phyloP scores from a whole-genome alignment of 148 eudicot genomes.

The Nyssa sinensis region DNA sequence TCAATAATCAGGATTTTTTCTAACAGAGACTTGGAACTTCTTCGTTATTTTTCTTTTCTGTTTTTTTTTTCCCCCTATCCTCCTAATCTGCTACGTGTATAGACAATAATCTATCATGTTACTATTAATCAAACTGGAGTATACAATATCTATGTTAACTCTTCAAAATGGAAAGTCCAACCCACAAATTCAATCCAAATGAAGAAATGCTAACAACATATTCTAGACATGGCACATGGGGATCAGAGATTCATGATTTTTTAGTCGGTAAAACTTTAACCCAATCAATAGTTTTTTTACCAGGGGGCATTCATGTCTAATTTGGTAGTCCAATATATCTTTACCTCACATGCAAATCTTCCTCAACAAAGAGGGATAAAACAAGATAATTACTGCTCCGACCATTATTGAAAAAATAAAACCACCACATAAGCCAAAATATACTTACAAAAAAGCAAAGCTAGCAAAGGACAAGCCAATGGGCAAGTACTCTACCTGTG shows the following conservation, averaged over 20 bases:
- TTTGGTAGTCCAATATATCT: constrained; percentile 3
- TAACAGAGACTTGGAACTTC: not conserved
- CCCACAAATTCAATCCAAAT: not conserved
- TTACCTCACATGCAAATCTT: not conserved
- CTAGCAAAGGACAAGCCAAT: not conserved
- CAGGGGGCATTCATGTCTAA: not conserved
- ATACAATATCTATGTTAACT: not conserved
- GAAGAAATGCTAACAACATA: not conserved
- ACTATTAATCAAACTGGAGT: not conserved
- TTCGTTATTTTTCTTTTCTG: not conserved
- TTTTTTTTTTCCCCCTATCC: not conserved
- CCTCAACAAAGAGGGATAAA: not conserved
- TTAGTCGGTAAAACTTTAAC: not conserved
- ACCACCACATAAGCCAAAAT: not conserved
- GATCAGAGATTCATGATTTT: not conserved
- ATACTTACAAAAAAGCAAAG: not conserved
- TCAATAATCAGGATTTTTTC: constrained; percentile 3
- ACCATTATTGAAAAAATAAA: not conserved
- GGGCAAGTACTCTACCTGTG: constrained; percentile 60
- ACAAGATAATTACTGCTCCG: not conserved
- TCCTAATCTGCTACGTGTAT: no score
- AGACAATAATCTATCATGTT: not conserved
- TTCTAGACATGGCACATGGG: not conserved
- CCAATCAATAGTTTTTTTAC: not conserved
- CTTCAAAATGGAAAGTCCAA: not conserved